Base-by-base conservation (phyloP, 179 eudicot genomes). In the Patellifolia procumbens region DNA sequence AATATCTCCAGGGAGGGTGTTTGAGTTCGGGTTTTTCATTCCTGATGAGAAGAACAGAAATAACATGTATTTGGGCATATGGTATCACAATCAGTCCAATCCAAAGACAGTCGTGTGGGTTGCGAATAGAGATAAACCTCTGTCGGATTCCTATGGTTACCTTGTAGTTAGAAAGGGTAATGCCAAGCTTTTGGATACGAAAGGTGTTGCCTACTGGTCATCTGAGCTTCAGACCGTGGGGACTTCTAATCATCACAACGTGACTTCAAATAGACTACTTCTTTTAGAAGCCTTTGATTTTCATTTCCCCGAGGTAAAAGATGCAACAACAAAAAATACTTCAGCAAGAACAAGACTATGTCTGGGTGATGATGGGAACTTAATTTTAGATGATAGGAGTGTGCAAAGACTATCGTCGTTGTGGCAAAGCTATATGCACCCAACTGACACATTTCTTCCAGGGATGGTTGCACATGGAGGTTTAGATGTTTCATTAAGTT, bases 11-110 rank as follows among this genome's bases (percentile, higher is more conserved):
- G 52, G 66, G 7, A 7, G 29, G 20, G 39, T 45, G 19, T 81
- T 81, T 68, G 84, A 77, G 81, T 29, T 77, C 22, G 78, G 84
- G 17, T 73, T 81, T 69, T 81, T 81, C 72, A 68, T 52, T 34
- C 81, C 84, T 59, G 78, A 68, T 58, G 72, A 74, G 11, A 53
- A 52, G 28, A 2, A 39, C 9, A 10, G 12, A 26, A 42, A 60
- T 51, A 51, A 15, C 24, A 67, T 66, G 67, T 81, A 59, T 58
- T 61, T 81, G 61, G 84, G 84, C 13, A 81, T 81, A 58, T 81
- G 84, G 81, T 77, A 77, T 73, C 17, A 16, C 24, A 15, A 24
- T 2, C 48, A 8, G 15, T 49, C 49, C 9, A 37, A 72, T 32
- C 63, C 72, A 16, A 81, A 81, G 74, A 37, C 52, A 22, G 62